These are phyloP conservation scores for Talaromyces proteolyticus DNA, from an alignment of 495 filamentous ascomycete species.

Conservation along the genomic window DNA sequence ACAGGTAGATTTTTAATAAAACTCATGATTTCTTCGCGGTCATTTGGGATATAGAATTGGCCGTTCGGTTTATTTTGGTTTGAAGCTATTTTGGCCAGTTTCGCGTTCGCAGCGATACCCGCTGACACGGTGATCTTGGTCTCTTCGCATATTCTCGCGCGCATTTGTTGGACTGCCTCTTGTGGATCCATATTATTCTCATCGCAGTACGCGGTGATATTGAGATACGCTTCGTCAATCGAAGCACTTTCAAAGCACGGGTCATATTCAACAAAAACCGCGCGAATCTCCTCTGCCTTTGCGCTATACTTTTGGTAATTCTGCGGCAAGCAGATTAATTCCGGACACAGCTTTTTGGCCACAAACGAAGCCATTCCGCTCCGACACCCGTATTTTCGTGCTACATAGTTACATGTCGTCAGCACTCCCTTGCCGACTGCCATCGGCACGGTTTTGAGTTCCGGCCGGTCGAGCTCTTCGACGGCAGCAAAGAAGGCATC, in stretches of 20 bases:
- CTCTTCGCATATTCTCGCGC: constrained; percentile 67
- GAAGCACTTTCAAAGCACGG: constrained; percentile 86
- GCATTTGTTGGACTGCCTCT: constrained; percentile 68
- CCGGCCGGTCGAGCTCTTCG: constrained; percentile 85
- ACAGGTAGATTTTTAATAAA: constrained; percentile 82
- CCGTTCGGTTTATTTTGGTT: constrained; percentile 97
- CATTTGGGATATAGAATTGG: constrained; percentile 70
- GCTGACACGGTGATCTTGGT: constrained; percentile 88
- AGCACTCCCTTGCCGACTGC: constrained; percentile 90
- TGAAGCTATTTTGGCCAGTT: constrained; percentile 88
- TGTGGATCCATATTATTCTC: constrained; percentile 63
- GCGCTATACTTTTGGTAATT: constrained; percentile 89
- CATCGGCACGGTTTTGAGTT: constrained; percentile 84
- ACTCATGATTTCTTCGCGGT: constrained; percentile 65
- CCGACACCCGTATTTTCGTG: constrained; percentile 81
- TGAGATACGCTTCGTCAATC: constrained; percentile 94
- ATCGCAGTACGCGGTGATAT: constrained; percentile 82
- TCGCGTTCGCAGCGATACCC: constrained; percentile 89
- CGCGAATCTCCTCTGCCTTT: constrained; percentile 85
- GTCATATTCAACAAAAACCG: constrained; percentile 80
- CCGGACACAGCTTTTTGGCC: constrained; percentile 87
- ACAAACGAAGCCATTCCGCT: constrained; percentile 96
- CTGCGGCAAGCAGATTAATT: constrained; percentile 73
- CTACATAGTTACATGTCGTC: constrained; percentile 92
- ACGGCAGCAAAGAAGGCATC: constrained; percentile 98